A percentile compares a stretch with the other conserved stretches of the same genome.
Evolutionary conservation across 306 rosid species (phyloP).

Genomic region (Dalbergia cochinchinensis): DNA sequence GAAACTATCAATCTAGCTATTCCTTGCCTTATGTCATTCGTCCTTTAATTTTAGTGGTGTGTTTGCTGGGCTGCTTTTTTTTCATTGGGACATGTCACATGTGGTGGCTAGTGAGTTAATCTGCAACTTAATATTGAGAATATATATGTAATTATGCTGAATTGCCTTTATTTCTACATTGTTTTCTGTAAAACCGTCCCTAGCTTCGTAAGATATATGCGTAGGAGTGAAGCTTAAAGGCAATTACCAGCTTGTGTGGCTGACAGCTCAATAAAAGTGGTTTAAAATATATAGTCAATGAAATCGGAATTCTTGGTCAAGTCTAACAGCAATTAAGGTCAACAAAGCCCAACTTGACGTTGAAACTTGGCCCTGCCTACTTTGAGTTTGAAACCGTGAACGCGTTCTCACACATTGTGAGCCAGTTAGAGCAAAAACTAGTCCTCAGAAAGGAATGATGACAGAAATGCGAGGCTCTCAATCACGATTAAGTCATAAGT

Average conservation of each 20-base stretch:
- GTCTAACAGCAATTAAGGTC: slow-evolving; percentile 33
- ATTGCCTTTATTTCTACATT: background rate
- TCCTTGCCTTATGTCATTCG: background rate
- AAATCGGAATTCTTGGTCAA: background rate
- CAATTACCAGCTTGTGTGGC: slow-evolving; percentile 20
- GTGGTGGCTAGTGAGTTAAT: slow-evolving; percentile 7
- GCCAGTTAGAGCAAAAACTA: slow-evolving; percentile 19
- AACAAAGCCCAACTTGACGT: slow-evolving; percentile 46
- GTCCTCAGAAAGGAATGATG: background rate
- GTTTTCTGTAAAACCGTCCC: background rate
- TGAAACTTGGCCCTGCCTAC: slow-evolving; percentile 48
- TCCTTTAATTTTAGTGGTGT: background rate
- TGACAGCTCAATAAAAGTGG: slow-evolving; percentile 7
- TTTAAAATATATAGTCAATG: slow-evolving; percentile 2
- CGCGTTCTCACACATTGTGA: slow-evolving; percentile 32
- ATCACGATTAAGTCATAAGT: background rate
- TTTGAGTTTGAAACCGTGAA: slow-evolving; percentile 37
- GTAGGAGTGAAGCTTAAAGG: slow-evolving; percentile 18
- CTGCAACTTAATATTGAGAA: background rate
- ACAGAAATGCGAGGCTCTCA: background rate
- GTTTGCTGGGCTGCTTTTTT: background rate
- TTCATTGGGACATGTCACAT: background rate
- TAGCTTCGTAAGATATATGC: background rate
- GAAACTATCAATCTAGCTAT: slow-evolving; percentile 3
- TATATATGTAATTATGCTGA: background rate